Base-by-base conservation (phyloP, 257 asterid genomes). In the Nicotiana tomentosiformis region DNA sequence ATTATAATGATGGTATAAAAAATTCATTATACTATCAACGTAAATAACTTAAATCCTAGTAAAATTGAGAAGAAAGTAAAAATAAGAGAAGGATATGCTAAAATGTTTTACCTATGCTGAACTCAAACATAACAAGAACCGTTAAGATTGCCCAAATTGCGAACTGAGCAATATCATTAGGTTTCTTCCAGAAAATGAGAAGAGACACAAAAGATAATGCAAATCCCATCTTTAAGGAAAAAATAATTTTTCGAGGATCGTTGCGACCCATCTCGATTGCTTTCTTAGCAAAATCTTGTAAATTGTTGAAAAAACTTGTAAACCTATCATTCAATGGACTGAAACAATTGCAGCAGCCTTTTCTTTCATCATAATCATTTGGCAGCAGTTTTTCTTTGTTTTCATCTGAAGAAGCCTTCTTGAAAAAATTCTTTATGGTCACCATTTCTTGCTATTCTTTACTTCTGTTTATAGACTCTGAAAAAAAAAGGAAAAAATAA, bases 111-210 rank as follows among this genome's bases (percentile, higher is more conserved):
- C 91, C 93, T 84, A 90, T 87, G 46, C 86, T 85, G 81, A 84
- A 90, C 64, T 90, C 93, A 70, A 90, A 90, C 91, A 88, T 87
- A 20, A 90, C 93, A 65, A 90, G 82, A 30, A 90, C 91, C 2
- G 91, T 88, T 35, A 88, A 83, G 84, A 90, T 90, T 20, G 93
- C 93, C 91, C 89, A 90, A 2, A 90, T 87, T 4, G 90, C 86
- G 20, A 84, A 90, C 81, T 90, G 90, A 53, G 88, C 83, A 55
- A 82, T 56, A 84, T 78, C 88, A 70, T 84, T 29, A 58, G 90
- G 89, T 56, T 83, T 66, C 81, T 88, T 88, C 90, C 89, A 90
- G 53, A 83, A 88, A 8, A 90, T 84, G 29, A 90, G 89, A 65
- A 88, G 51, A 11, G 91, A 90, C 14, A 89, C 88, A 72, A 90